These are phyloP conservation scores for carrot (Daucus carota) DNA, from an alignment of 129 eudicot genomes.

Conservation along the genomic window DH1_v3.0 NC_030388.2:18846501-18847000, in stretches of 20 bases:
- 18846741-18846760: slow-evolving; percentile 57
- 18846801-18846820: slow-evolving; percentile 90
- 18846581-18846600: slow-evolving; percentile 81
- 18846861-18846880: neutral
- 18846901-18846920: slow-evolving; percentile 66
- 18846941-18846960: slow-evolving; percentile 74
- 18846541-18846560: neutral
- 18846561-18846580: slow-evolving; percentile 10
- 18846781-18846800: slow-evolving; percentile 80
- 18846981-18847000: neutral
- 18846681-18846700: neutral
- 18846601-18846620: slow-evolving; percentile 54
- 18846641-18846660: slow-evolving; percentile 65
- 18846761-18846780: slow-evolving; percentile 60
- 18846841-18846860: slow-evolving; percentile 5
- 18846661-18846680: slow-evolving; percentile 42
- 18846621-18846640: slow-evolving; percentile 46
- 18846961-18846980: slow-evolving; percentile 66
- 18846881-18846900: slow-evolving; percentile 19
- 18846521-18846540: neutral
- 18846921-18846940: slow-evolving; percentile 62
- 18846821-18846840: slow-evolving; percentile 45
- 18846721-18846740: neutral
- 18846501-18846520: neutral
- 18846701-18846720: neutral